A percentile compares a stretch with the other conserved stretches of the same genome.
Conservation (phyloP, 257 asterid species). For the Gynochthodes officinalis region DNA sequence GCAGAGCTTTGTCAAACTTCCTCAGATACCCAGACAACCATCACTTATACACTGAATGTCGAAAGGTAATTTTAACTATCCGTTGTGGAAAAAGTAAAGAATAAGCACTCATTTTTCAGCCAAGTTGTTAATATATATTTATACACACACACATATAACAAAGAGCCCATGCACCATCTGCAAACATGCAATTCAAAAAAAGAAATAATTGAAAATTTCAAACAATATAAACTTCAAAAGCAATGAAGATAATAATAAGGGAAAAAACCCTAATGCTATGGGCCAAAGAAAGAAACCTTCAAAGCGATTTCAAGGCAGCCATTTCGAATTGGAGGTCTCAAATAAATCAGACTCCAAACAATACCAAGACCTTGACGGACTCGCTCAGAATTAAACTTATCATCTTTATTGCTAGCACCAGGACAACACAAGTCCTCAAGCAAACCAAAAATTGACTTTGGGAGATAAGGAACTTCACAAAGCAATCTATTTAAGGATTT, state of each 20-base stretch:
- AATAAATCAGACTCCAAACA: conserved; percentile 84
- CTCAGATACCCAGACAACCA: background rate
- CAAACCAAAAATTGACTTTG: conserved; percentile 68
- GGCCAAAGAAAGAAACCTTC: conserved; percentile 47
- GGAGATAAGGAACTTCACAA: conserved; percentile 87
- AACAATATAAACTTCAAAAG: background rate
- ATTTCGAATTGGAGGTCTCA: conserved; percentile 90
- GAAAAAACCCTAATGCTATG: background rate
- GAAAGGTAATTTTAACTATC: background rate
- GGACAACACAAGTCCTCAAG: conserved; percentile 84
- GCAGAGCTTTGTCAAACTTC: background rate
- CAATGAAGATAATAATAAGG: background rate
- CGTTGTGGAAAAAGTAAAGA: background rate
- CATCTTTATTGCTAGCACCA: conserved; percentile 56
- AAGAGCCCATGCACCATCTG: background rate
- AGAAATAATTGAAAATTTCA: background rate
- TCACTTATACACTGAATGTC: background rate
- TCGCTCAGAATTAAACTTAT: conserved; percentile 76
- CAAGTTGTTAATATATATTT: background rate
- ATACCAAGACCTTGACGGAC: conserved; percentile 95
- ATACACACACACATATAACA: background rate
- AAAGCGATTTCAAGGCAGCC: conserved; percentile 82
- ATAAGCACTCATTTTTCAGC: background rate
- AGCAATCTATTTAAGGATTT: conserved; percentile 92
- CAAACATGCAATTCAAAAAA: background rate